phyloP scores from a whole-genome alignment of 1,139 yeast genomes.

The Suhomyces kunorum region DNA sequence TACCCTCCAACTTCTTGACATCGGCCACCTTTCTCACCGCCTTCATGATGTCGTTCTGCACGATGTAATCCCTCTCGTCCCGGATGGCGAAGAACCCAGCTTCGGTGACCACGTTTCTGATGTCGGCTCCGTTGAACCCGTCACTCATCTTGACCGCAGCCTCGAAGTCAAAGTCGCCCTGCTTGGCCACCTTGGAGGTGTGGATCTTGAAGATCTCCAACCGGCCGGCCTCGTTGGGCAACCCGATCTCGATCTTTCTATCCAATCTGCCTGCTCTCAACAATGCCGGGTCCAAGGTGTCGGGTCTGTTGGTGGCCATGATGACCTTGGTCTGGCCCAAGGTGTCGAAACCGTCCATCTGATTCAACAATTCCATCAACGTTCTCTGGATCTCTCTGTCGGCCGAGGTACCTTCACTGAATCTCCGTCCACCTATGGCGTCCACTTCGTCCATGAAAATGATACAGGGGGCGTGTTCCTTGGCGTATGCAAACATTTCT shows the following conservation, averaged over 20 bases:
- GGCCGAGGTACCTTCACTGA: conserved; percentile 97
- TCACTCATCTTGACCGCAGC: conserved; percentile 98
- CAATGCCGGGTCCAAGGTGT: conserved; percentile 97
- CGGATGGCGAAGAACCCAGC: conserved; percentile 98
- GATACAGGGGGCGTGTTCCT: conserved; percentile 97
- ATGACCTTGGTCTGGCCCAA: conserved; percentile 97
- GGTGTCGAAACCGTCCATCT: conserved; percentile 98
- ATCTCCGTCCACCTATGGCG: conserved; percentile 98
- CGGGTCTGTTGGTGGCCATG: conserved; percentile 99
- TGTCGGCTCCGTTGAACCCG: conserved; percentile 99
- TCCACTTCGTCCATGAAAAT: conserved; percentile 99
- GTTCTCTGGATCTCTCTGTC: conserved; percentile 99
- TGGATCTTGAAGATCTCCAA: conserved; percentile 94
- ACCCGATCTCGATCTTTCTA: conserved; percentile 92
- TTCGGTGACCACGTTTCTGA: conserved; percentile 96
- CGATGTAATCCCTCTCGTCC: conserved; percentile 92
- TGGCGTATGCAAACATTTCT: conserved; percentile 98
- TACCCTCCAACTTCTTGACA: conserved; percentile 95
- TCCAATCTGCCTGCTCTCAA: conserved; percentile 98
- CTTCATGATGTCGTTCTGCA: conserved; percentile 93
- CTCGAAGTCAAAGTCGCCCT: conserved; percentile 96
- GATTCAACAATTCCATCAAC: conserved; percentile 94
- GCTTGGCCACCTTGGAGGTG: conserved; percentile 79
- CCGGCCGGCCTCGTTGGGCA: conserved; percentile 97
- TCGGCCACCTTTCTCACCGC: conserved; percentile 98